phyloP scores from a whole-genome alignment of 805 yeast species.

The Candida tallmaniae region DNA sequence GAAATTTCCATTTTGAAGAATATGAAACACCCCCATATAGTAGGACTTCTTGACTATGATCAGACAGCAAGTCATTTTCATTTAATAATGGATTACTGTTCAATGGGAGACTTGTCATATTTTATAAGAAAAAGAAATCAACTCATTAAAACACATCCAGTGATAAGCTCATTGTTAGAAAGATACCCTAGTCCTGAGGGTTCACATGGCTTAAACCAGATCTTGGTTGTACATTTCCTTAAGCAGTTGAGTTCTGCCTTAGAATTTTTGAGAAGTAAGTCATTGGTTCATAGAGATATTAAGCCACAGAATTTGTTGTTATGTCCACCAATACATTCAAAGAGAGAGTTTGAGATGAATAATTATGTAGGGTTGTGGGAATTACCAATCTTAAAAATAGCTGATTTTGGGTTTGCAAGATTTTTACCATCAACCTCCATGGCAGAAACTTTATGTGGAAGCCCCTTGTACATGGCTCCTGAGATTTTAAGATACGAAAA shows the following conservation, averaged over 20 bases:
- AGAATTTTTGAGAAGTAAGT: constrained; percentile 72
- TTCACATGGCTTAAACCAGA: constrained; percentile 74
- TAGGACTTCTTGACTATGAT: constrained; percentile 75
- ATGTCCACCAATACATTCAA: constrained; percentile 74
- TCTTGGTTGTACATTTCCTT: constrained; percentile 75
- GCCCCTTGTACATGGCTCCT: constrained; percentile 98
- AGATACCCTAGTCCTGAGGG: constrained; percentile 80
- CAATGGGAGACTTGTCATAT: constrained; percentile 88
- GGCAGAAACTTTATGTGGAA: constrained; percentile 97
- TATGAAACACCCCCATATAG: constrained; percentile 90
- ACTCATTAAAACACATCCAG: constrained; percentile 69
- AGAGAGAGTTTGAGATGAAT: constrained; percentile 49
- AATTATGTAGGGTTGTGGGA: constrained; percentile 80
- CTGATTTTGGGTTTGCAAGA: constrained; percentile 97
- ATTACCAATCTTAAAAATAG: constrained; percentile 85
- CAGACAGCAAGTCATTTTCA: constrained; percentile 78
- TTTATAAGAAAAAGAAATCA: constrained; percentile 76
- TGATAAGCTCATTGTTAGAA: constrained; percentile 68
- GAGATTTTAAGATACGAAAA: constrained; percentile 92
- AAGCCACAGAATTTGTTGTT: constrained; percentile 87
- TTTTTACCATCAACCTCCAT: constrained; percentile 87
- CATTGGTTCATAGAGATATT: constrained; percentile 90
- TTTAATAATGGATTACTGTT: constrained; percentile 93
- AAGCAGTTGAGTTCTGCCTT: constrained; percentile 85
- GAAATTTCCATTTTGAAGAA: constrained; percentile 87